Conservation (phyloP, 2,329 filamentous ascomycete species). For the Fusarium beomiforme region DNA sequence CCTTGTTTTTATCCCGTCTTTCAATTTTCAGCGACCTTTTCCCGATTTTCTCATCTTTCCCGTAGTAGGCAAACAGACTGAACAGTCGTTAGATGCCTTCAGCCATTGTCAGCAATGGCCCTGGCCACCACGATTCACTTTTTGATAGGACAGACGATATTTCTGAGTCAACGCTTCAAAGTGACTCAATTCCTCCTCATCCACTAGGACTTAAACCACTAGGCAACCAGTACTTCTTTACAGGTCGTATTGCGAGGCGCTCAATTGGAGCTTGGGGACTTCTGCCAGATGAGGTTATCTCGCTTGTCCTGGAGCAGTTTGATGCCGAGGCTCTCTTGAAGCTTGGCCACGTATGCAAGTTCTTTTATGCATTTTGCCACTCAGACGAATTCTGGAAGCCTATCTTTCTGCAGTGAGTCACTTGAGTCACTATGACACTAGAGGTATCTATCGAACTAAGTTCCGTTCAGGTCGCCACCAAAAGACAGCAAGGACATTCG, state of each 20-base stretch:
- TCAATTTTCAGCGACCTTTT: background rate
- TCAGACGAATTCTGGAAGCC: conserved; percentile 91
- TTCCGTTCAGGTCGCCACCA: conserved; percentile 39
- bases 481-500: conserved; percentile 48
- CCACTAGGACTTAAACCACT: conserved; percentile 86
- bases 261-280: conserved; percentile 71
- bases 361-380: conserved; percentile 84
- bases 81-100: conserved; percentile 34
- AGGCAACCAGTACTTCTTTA: conserved; percentile 81
- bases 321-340: conserved; percentile 69
- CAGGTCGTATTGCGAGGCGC: conserved; percentile 72
- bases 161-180: conserved; percentile 40
- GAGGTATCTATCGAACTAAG: conserved; percentile 29
- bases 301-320: conserved; percentile 79
- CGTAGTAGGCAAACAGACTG: background rate
- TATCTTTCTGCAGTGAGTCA: conserved; percentile 83
- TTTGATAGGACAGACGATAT: conserved; percentile 36
- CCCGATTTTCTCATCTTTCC: background rate
- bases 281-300: conserved; percentile 84
- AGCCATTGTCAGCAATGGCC: conserved; percentile 11
- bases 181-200: conserved; percentile 74
- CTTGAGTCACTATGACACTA: conserved; percentile 12
- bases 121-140: conserved; percentile 25
- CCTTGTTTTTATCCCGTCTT: conserved; percentile 6
- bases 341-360: conserved; percentile 83